Evolutionary conservation across 2,329 filamentous ascomycete genomes (phyloP).

Genomic region (Colletotrichum echinochloae): DNA sequence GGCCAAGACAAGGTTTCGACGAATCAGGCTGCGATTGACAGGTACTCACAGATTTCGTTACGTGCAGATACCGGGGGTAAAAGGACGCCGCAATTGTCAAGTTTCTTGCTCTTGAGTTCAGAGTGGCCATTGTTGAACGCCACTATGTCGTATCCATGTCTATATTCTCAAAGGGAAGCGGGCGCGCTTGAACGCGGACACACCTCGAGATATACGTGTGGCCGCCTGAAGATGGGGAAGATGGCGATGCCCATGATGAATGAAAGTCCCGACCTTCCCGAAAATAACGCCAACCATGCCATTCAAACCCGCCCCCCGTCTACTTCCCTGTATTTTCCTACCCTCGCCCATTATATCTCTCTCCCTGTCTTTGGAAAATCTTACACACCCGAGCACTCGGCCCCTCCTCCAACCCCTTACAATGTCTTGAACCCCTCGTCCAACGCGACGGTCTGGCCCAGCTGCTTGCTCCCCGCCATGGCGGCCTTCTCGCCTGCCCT

Average conservation of each 20-base stretch:
- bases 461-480: slow-evolving; percentile 46
- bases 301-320: not conserved
- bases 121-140: slow-evolving; percentile 35
- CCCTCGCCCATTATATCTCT: not conserved
- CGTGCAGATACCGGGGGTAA: not conserved
- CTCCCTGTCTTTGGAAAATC: slow-evolving; percentile 8
- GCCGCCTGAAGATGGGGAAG: slow-evolving; percentile 8
- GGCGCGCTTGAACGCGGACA: not conserved
- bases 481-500: slow-evolving; percentile 62
- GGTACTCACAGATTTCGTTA: not conserved
- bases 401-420: not conserved
- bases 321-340: not conserved
- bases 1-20: slow-evolving; percentile 3
- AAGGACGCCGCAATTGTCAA: slow-evolving; percentile 7
- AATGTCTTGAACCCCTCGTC: slow-evolving; percentile 46
- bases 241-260: slow-evolving; percentile 38
- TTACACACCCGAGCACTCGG: slow-evolving; percentile 12
- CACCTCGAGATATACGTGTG: not conserved
- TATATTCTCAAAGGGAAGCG: not conserved
- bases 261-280: slow-evolving; percentile 18
- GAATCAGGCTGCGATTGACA: not conserved
- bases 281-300: slow-evolving; percentile 22
- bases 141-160: not conserved
- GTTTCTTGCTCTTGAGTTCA: slow-evolving; percentile 3
- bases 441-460: slow-evolving; percentile 56